Evolutionary conservation across 176 grass and related monocot genomes (phyloP), one percentile per base, ranked within the genome.

Genomic region (Typha latifolia): DNA sequence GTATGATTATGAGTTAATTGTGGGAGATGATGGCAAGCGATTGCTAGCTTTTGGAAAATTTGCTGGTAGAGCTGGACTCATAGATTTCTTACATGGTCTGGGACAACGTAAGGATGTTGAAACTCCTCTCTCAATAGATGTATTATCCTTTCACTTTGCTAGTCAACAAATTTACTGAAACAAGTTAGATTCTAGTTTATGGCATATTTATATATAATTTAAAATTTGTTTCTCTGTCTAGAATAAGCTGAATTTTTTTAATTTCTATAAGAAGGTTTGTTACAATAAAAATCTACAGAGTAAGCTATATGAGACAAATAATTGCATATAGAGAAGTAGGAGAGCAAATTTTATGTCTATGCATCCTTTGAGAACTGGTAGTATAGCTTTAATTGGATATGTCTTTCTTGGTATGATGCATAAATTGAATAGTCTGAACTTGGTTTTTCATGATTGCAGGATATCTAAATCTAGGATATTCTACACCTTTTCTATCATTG

Each of bases 1-100:
- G 48, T 97, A 82, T 62, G 94, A 97, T 70, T 97, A 97, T 64
- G 94, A 97, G 55, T 83, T 90, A 22, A 92, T 97, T 77, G 89
- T 87, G 66, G 89, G 84, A 5, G 85, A 90, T 20, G 70, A 84
- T 71, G 85, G 81, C 32, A 92, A 92, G 76, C 84, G 88, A n/a
- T 74, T 73, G 57, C 81, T 97, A 48, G 88, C 94, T 48, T 97
- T 97, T 76, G 94, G 94, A 49, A 97, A 90, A 62, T 97, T 92
- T 78, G 88, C 94, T 56, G 94, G 94, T 63, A 88, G 89, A 87
- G 94, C 94, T 80, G 94, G 94, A 14, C 20, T 97, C 48, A 97
- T 97, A 74, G 89, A 97, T 34, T 97, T 97, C 70, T 79, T 97
- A 55, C 94, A 97, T 23, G 94, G 89, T 71, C 85, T 97, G 0